Percentiles rank a stretch among this genome's conserved stretches.
Conservation (phyloP, 495 filamentous ascomycete species). For the Massariosphaeria phaeospora region DNA sequence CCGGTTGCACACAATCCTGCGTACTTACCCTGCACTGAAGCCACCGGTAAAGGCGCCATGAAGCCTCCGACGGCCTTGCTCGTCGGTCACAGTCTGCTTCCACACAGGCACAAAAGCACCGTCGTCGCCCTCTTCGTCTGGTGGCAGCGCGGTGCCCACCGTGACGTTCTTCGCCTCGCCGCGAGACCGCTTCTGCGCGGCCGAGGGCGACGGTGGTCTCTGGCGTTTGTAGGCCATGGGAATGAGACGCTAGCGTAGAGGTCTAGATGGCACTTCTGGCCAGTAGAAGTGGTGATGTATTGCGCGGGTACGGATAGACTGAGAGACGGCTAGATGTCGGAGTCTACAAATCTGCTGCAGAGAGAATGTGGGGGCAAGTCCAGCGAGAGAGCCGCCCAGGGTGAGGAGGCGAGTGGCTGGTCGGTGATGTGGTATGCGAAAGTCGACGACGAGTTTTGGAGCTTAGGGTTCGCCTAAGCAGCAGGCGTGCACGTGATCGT, state of each 20-base stretch:
- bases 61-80: conserved; percentile 81
- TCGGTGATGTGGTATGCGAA: too few relatives aligned
- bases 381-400: too few relatives aligned
- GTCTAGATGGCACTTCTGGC: too few relatives aligned
- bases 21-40: conserved; percentile 82
- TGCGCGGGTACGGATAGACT: background rate
- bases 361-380: too few relatives aligned
- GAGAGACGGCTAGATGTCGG: too few relatives aligned
- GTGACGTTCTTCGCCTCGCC: background rate
- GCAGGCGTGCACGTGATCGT: too few relatives aligned
- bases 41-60: conserved; percentile 97
- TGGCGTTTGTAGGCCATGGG: conserved; percentile 69
- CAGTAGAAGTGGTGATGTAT: background rate
- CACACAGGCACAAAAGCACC: conserved; percentile 90
- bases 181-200: conserved; percentile 37
- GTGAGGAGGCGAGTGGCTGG: too few relatives aligned
- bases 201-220: conserved; percentile 62
- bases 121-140: conserved; percentile 75
- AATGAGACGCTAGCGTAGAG: background rate
- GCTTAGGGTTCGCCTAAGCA: too few relatives aligned
- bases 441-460: too few relatives aligned
- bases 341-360: too few relatives aligned
- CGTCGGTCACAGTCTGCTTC: conserved; percentile 97
- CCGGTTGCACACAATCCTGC: background rate
- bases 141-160: conserved; percentile 74